Conservation (phyloP, 495 filamentous ascomycete species). For the Aspergillus funiculosus region DNA sequence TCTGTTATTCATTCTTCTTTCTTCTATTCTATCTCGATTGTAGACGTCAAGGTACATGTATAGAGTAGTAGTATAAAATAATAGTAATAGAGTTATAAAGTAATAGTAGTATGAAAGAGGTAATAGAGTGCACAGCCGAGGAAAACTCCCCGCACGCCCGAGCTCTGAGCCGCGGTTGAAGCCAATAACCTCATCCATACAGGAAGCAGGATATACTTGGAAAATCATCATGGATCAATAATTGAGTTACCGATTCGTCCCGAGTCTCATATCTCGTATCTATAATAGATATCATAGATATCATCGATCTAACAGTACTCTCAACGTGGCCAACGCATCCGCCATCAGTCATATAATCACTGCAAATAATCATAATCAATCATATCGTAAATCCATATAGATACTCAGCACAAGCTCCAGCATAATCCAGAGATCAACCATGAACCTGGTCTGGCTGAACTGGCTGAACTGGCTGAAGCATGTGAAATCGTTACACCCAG, state of each 20-base stretch:
- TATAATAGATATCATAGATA: too few relatives aligned
- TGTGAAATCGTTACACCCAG: conserved; percentile 5
- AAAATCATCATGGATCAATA: neutral
- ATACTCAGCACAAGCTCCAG: too few relatives aligned
- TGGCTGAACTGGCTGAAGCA: conserved; percentile 1
- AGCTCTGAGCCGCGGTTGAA: conserved; percentile 18
- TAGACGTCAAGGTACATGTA: too few relatives aligned
- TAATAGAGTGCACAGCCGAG: conserved; percentile 4
- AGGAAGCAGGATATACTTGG: neutral
- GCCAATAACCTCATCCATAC: neutral
- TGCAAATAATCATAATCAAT: too few relatives aligned
- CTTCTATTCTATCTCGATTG: too few relatives aligned
- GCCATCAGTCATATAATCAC: too few relatives aligned
- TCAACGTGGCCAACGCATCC: too few relatives aligned
- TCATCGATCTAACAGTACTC: too few relatives aligned
- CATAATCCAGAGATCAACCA: too few relatives aligned
- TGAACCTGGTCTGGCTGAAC: neutral
- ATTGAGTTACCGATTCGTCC: conserved; percentile 5
- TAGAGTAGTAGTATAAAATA: neutral
- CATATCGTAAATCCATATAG: too few relatives aligned
- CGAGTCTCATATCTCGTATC: too few relatives aligned
- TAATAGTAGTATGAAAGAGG: conserved; percentile 9
- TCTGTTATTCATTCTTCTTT: too few relatives aligned
- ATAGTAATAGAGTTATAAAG: neutral
- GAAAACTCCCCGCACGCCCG: conserved; percentile 21